A percentile compares a stretch with the other conserved stretches of the same genome.
phyloP scores from a whole-genome alignment of 2,329 filamentous ascomycete species.

The Colletotrichum sp. region DNA sequence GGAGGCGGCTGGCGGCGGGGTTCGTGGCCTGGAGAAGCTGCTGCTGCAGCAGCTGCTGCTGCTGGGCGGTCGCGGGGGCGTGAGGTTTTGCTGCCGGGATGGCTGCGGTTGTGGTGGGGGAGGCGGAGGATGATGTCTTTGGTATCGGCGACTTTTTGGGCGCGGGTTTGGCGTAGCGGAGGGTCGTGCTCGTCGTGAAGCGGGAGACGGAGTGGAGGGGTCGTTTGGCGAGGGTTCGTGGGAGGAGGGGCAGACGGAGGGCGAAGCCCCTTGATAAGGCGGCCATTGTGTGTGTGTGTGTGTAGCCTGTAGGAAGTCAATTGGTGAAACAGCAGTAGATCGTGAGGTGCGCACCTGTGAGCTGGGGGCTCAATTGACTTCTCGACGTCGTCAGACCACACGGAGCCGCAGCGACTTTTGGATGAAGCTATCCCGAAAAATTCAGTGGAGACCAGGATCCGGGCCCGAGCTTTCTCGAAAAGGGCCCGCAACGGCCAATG shows the following conservation, averaged over 20 bases:
- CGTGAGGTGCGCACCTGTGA: background rate
- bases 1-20: conserved; percentile 41
- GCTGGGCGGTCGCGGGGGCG: background rate
- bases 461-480: background rate
- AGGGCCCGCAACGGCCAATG: background rate
- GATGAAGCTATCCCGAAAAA: conserved; percentile 24
- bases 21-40: background rate
- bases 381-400: background rate
- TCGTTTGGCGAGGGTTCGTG: background rate
- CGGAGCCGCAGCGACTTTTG: background rate
- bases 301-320: background rate
- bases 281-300: background rate
- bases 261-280: conserved; percentile 10
- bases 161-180: background rate
- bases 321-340: background rate
- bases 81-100: background rate
- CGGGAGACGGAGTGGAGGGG: background rate
- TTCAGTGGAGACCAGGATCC: conserved; percentile 6
- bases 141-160: background rate
- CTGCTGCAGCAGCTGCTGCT: background rate
- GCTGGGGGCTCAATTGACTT: background rate
- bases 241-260: conserved; percentile 6
- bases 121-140: background rate
- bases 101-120: background rate
- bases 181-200: conserved; percentile 3